Evolutionary conservation across 495 filamentous ascomycete species (phyloP), one percentile per base, ranked within the genome.

Genomic region (Hypoxylon cercidicola): DNA sequence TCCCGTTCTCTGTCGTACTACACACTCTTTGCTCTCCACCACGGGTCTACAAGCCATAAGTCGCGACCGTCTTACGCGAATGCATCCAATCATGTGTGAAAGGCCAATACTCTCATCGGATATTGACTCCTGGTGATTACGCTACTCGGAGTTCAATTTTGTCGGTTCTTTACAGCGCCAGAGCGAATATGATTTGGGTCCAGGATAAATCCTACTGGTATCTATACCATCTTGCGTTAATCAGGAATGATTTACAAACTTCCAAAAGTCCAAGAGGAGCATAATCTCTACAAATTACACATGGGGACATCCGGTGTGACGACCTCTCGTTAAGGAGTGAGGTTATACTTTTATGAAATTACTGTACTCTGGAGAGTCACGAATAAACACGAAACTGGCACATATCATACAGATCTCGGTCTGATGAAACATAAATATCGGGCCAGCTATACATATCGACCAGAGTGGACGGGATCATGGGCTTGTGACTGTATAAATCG

Each of bases 121-220:
- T 59, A 15, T 34, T 41, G 34, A 59, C 55, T 9, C 35, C 32
- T 21, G 35, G 43, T n/a, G 55, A 45, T 0, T 59, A 49, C 11
- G 20, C 45, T 20, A 49, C 44, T 23, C 55, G 55, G 35, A 50
- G 15, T 18, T 37, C 45, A 1, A 16, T 35, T 2, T 13, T 13
- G 2, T 28, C 16, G 20, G 55, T 20, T 20, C 46, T 59, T n/a
- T 4, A 30, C 11, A 13, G 1, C 12, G 28, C 55, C n/a, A 59
- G 55, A n/a, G 15, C 55, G n/a, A 49, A 45, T 18, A 59, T 50
- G 46, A 23, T 59, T 30, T 44, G 45, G 21, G 45, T 35, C 16
- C 50, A 45, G 55, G 55, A 59, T 43, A 45, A 50, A n/a, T n/a
- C n/a, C n/a, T n/a, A 21, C 45, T 59, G 11, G 44, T 45, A 46